Evolutionary conservation across 169 alveolate species (phyloP).

Genomic region (Eimeria tenella): DNA sequence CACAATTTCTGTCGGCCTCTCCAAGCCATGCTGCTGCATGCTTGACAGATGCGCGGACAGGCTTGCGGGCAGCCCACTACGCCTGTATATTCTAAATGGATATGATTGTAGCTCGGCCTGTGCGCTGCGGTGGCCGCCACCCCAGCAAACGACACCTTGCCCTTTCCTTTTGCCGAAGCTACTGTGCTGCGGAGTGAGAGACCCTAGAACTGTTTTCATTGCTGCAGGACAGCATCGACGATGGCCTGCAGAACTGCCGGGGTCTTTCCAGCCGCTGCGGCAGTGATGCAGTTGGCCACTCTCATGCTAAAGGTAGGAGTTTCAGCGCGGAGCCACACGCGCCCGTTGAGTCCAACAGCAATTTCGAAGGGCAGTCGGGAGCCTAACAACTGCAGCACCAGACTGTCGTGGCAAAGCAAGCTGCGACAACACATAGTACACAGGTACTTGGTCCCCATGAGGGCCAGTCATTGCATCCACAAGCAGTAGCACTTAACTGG

Average conservation of each 20-base stretch:
- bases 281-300: constrained; percentile 53
- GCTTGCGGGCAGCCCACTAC: too few species aligned
- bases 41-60: too few species aligned
- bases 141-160: too few species aligned
- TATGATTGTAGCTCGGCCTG: too few species aligned
- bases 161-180: too few species aligned
- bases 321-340: constrained; percentile 68
- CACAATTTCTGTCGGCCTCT: too few species aligned
- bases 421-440: constrained; percentile 43
- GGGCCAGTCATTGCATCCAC: background rate
- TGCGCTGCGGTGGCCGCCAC: too few species aligned
- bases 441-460: background rate
- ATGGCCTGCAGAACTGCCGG: constrained; percentile 74
- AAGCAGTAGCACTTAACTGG: background rate
- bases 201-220: background rate
- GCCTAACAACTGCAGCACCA: constrained; percentile 67
- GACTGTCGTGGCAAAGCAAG: constrained; percentile 44
- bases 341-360: constrained; percentile 69
- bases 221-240: constrained; percentile 63
- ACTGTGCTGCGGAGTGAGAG: too few species aligned
- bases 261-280: constrained; percentile 63
- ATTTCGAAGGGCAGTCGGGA: constrained; percentile 51
- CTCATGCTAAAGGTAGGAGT: constrained; percentile 43
- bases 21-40: too few species aligned
- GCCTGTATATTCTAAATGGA: too few species aligned